phyloP scores from a whole-genome alignment of 1,284 basidiomycete species.

The Ceratobasidium sp. region DNA sequence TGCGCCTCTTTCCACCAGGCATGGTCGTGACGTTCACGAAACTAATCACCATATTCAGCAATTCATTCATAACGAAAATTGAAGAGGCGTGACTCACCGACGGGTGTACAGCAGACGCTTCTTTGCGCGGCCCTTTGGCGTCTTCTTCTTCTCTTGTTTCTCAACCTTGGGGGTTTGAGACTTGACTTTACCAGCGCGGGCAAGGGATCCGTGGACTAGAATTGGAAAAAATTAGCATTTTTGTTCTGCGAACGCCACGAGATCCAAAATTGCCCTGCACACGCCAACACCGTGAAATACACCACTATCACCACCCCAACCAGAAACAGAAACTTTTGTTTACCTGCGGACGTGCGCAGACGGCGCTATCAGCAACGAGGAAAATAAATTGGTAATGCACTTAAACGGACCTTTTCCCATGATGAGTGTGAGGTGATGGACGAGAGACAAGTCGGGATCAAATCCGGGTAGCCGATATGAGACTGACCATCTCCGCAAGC shows the following conservation, averaged over 20 bases:
- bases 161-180: slow-evolving; percentile 97
- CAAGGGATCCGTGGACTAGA: slow-evolving; percentile 97
- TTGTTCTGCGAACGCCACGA: background rate
- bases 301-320: background rate
- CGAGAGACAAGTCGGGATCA: slow-evolving; percentile 25
- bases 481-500: slow-evolving; percentile 28
- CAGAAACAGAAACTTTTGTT: background rate
- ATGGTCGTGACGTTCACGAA: slow-evolving; percentile 95
- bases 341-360: background rate
- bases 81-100: slow-evolving; percentile 63
- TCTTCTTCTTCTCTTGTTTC: slow-evolving; percentile 98
- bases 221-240: slow-evolving; percentile 6
- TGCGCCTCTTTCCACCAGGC: slow-evolving; percentile 93
- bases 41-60: slow-evolving; percentile 53
- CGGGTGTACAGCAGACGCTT: slow-evolving; percentile 95
- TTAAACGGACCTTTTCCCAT: slow-evolving; percentile 34
- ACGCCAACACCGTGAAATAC: slow-evolving; percentile 19
- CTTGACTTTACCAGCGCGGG: slow-evolving; percentile 99
- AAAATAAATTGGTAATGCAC: background rate
- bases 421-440: slow-evolving; percentile 23
- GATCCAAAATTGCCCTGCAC: slow-evolving; percentile 4
- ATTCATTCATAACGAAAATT: background rate
- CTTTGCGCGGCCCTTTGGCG: slow-evolving; percentile 93
- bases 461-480: slow-evolving; percentile 23
- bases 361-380: background rate